These are phyloP conservation scores for Cadophora sp. DNA, from an alignment of 2,329 filamentous ascomycete genomes.

Conservation along the genomic window DNA sequence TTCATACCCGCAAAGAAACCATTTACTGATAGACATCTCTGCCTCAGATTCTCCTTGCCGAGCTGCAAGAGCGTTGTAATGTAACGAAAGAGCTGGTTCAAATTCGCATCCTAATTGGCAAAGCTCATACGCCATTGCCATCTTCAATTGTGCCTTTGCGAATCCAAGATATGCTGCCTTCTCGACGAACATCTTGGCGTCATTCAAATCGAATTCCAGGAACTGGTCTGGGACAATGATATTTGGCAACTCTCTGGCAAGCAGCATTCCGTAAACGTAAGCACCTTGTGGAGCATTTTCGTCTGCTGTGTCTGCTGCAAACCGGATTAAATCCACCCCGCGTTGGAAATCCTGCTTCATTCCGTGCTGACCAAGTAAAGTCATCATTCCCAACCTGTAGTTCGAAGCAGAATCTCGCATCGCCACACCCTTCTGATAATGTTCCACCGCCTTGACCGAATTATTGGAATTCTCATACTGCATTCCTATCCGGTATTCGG, in stretches of 20 bases:
- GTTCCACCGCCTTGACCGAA: slow-evolving; percentile 85
- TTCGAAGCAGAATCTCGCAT: slow-evolving; percentile 86
- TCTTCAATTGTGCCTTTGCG: slow-evolving; percentile 94
- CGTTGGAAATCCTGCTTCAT: slow-evolving; percentile 80
- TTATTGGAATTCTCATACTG: slow-evolving; percentile 96
- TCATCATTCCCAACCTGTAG: slow-evolving; percentile 96
- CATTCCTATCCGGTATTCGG: slow-evolving; percentile 98
- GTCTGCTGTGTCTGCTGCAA: slow-evolving; percentile 85
- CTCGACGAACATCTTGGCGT: slow-evolving; percentile 87
- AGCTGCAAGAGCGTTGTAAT: slow-evolving; percentile 94
- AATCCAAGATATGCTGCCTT: slow-evolving; percentile 97
- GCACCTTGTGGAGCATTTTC: slow-evolving; percentile 97
- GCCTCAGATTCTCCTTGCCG: slow-evolving; percentile 93
- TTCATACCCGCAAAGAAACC: slow-evolving; percentile 97
- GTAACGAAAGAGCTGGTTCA: slow-evolving; percentile 87
- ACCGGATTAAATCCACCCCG: slow-evolving; percentile 82
- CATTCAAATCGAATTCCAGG: slow-evolving; percentile 73
- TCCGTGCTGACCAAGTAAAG: slow-evolving; percentile 89
- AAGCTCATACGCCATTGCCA: slow-evolving; percentile 94
- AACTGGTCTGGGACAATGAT: slow-evolving; percentile 78
- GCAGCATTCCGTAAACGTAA: slow-evolving; percentile 94
- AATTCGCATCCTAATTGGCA: slow-evolving; percentile 95
- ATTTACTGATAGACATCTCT: slow-evolving; percentile 95
- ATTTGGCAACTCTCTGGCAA: slow-evolving; percentile 89
- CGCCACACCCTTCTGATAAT: slow-evolving; percentile 84